Base-by-base conservation (phyloP, 2,329 filamentous ascomycete species). In the Aspergillus flavus region DNA sequence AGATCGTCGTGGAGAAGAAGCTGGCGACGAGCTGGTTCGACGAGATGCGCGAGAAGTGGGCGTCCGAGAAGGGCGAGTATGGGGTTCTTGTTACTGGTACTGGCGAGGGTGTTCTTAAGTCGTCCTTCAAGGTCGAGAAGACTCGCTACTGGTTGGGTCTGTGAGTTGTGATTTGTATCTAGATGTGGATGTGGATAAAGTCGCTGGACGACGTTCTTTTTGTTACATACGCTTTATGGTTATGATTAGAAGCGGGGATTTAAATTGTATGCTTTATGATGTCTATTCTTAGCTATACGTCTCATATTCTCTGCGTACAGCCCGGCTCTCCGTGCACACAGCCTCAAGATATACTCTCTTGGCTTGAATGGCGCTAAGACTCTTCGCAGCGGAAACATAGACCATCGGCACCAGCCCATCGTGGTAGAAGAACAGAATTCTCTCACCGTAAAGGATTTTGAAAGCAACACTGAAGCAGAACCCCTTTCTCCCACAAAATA, bases 21-120 rank as follows among this genome's bases (percentile, higher is more conserved):
- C 88, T 91, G 60, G 87, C 86, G 0, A 85, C 87, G 0, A 86
- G 86, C 59, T 93, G 89, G 78, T 93, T 88, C 82, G 89, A 92
- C 68, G 90, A 93, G 78, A 83, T 85, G 65, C 80, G 86, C 14
- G 81, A 85, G 61, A 81, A 86, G 70, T 93, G 89, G 89, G 84
- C 86, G 23, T 85, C 84, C 1, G 89, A 91, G 78, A 83, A 83
- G 72, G 91, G 89, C 34, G 80, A 80, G 55, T 92, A 92, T 73
- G 84, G 84, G 61, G 82, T 92, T 19, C 76, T 88, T 59, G 85
- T 91, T 2, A 89, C 78, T 6, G 77, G 86, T 63, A 91, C 86
- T 41, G 82, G 79, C 5, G 78, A 79, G 5, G 82, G 82, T 64
- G 78, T 81, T 10, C 73, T 90, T 16, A 84, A 74, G 68, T 83